A percentile compares a stretch with the other conserved stretches of the same genome.
phyloP scores from a whole-genome alignment of 2,329 filamentous ascomycete genomes.

The Colletotrichum musae region DNA sequence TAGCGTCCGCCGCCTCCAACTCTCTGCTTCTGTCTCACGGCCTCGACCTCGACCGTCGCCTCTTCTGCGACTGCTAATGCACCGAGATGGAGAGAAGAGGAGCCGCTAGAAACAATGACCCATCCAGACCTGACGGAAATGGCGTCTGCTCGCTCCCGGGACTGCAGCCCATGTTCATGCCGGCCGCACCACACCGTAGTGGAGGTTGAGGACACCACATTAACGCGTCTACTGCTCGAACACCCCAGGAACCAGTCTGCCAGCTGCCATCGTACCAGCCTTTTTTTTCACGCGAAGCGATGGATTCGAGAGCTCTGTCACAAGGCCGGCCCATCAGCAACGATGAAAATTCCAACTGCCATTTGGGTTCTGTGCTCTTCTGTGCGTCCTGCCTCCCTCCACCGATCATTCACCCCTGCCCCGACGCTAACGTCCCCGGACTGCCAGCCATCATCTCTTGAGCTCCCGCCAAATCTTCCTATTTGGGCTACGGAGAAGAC shows the following conservation, averaged over 20 bases:
- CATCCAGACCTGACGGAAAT: slow-evolving; percentile 26
- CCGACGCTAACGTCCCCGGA: slow-evolving; percentile 14
- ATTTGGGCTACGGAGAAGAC: background rate
- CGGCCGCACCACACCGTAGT: slow-evolving; percentile 16
- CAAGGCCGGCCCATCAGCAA: slow-evolving; percentile 4
- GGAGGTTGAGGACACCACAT: background rate
- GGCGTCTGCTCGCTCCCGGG: slow-evolving; percentile 33
- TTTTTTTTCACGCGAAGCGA: background rate
- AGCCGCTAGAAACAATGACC: slow-evolving; percentile 25
- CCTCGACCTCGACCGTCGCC: slow-evolving; percentile 17
- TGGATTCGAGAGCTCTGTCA: slow-evolving; percentile 17
- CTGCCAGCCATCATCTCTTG: slow-evolving; percentile 13
- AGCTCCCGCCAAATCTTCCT: slow-evolving; percentile 13
- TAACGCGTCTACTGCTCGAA: slow-evolving; percentile 24
- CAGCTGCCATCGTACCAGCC: background rate
- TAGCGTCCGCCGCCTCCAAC: slow-evolving; percentile 19
- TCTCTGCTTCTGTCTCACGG: slow-evolving; percentile 29
- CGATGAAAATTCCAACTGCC: slow-evolving; percentile 8
- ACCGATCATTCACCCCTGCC: slow-evolving; percentile 13
- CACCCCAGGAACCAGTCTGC: background rate
- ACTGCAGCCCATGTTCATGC: slow-evolving; percentile 27
- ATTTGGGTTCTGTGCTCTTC: slow-evolving; percentile 7
- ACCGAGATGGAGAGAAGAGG: slow-evolving; percentile 32
- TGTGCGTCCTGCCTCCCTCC: background rate
- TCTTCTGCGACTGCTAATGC: slow-evolving; percentile 26